Conservation (phyloP, 176 grass and related monocot species). For the Aegilops sharonensis region DNA sequence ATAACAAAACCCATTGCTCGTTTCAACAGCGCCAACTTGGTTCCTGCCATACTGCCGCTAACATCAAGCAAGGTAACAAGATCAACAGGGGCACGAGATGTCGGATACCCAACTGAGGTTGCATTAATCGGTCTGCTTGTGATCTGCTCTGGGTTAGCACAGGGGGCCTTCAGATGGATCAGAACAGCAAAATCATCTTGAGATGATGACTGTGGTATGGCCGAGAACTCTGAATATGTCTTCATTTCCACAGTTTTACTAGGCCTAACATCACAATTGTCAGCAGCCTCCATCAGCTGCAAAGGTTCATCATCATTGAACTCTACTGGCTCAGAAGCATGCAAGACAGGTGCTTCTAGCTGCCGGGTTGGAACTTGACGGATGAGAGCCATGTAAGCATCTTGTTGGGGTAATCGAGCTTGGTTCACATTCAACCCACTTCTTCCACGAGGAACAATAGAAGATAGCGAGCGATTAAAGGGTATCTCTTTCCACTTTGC, state of each 20-base stretch:
- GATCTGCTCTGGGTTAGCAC: constrained; percentile 46
- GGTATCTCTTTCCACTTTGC: constrained; percentile 96
- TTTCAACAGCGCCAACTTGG: constrained; percentile 88
- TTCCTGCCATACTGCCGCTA: constrained; percentile 96
- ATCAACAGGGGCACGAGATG: constrained; percentile 75
- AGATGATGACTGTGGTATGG: constrained; percentile 53
- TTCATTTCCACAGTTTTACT: constrained; percentile 75
- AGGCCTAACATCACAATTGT: constrained; percentile 36
- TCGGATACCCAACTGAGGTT: constrained; percentile 35
- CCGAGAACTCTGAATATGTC: constrained; percentile 60
- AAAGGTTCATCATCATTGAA: constrained; percentile 92
- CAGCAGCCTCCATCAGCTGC: constrained; percentile 38
- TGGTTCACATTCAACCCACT: constrained; percentile 43
- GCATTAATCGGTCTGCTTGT: constrained; percentile 35
- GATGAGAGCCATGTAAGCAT: constrained; percentile 52
- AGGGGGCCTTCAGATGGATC: constrained; percentile 79
- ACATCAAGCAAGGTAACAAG: constrained; percentile 94
- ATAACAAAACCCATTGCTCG: constrained; percentile 98
- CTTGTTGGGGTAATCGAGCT: constrained; percentile 50
- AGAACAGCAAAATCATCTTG: constrained; percentile 67
- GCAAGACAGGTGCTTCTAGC: constrained; percentile 25
- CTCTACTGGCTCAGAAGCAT: constrained; percentile 51
- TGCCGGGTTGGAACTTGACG: constrained; percentile 44
- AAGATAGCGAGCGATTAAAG: constrained; percentile 50
- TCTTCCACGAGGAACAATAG: constrained; percentile 46